These are phyloP conservation scores for Solanum pinnatisectum DNA, from an alignment of 257 asterid genomes.

Conservation along the genomic window DNA sequence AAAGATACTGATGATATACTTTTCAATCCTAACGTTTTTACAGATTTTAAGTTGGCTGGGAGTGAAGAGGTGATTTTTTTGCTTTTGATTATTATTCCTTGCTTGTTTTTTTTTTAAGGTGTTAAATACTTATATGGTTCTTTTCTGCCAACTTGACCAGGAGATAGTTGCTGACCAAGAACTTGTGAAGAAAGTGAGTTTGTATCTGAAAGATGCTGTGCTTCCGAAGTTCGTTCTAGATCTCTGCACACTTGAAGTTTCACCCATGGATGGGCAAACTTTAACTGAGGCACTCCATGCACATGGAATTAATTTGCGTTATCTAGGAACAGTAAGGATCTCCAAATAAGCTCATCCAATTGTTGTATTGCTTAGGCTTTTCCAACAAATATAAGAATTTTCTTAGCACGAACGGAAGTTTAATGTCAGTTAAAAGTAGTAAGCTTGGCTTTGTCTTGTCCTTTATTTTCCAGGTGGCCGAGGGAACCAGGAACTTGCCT, in stretches of 20 bases:
- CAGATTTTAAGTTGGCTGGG: conserved; percentile 83
- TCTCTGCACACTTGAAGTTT: conserved; percentile 83
- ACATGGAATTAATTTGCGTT: conserved; percentile 84
- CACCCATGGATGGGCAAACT: conserved; percentile 97
- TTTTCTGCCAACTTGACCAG: conserved; percentile 22
- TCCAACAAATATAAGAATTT: not conserved
- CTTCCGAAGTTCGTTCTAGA: conserved; percentile 75
- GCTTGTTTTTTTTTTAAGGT: not conserved
- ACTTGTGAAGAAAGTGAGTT: conserved; percentile 67
- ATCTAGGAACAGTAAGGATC: conserved; percentile 68
- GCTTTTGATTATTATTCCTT: not conserved
- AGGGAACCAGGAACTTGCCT: conserved; percentile 73
- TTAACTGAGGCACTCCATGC: conserved; percentile 93
- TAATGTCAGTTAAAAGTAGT: not conserved
- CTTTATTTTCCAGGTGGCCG: conserved; percentile 53
- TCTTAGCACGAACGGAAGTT: not conserved
- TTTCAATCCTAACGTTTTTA: conserved; percentile 85
- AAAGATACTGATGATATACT: conserved; percentile 41
- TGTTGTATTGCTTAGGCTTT: not conserved
- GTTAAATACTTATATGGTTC: conserved; percentile 1
- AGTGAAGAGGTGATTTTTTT: conserved; percentile 47
- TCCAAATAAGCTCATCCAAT: not conserved
- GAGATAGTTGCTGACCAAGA: conserved; percentile 77
- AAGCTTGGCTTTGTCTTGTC: not conserved
- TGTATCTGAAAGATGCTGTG: conserved; percentile 55